A percentile compares a stretch with the other conserved stretches of the same genome.
Conservation (phyloP, 352 stramenopile genomes). For the Pythium periplocum region DNA sequence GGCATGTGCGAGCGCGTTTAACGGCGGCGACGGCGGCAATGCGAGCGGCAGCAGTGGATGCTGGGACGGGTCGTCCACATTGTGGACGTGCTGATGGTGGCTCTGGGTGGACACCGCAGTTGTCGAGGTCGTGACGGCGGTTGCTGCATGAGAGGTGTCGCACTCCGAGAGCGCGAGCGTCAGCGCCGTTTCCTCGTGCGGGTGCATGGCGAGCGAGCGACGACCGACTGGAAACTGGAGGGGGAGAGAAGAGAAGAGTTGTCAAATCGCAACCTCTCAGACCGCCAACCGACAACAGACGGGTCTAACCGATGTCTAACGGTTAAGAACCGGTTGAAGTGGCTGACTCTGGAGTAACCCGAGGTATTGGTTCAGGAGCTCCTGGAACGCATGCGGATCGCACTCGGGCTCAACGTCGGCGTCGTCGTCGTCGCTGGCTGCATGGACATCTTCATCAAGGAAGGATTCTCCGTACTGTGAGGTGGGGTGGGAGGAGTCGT, state of each 20-base stretch:
- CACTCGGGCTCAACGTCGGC: too few relatives aligned
- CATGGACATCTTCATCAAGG: too few relatives aligned
- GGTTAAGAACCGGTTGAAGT: neutral
- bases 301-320: neutral
- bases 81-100: neutral
- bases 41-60: constrained; percentile 16
- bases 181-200: constrained; percentile 22
- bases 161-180: constrained; percentile 14
- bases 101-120: neutral
- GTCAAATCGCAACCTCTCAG: neutral
- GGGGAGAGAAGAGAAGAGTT: neutral
- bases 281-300: neutral
- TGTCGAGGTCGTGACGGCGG: neutral
- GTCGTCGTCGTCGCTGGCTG: too few relatives aligned
- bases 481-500: too few relatives aligned
- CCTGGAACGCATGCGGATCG: neutral
- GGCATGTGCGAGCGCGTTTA: constrained; percentile 5
- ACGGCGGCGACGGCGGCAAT: constrained; percentile 19
- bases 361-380: neutral
- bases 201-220: constrained; percentile 8
- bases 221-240: neutral
- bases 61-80: neutral
- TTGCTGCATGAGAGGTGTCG: constrained; percentile 19
- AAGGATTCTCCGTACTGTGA: too few relatives aligned
- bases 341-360: neutral